Conservation (phyloP, 257 asterid genomes). For the Solanum pennellii region DNA sequence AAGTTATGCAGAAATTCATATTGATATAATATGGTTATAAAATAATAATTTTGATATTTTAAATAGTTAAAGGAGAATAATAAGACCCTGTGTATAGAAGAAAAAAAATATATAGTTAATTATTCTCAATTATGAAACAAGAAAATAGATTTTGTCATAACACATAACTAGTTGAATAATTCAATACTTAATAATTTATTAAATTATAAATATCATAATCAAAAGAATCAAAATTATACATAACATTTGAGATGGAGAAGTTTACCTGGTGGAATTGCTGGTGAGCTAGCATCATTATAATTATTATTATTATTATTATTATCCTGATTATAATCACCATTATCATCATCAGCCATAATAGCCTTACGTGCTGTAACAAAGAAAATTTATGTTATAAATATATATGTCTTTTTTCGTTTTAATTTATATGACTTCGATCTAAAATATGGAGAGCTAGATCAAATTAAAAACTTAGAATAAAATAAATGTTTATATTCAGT, state of each 20-base stretch:
- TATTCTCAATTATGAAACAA: background rate
- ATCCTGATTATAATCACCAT: background rate
- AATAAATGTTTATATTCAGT: no score
- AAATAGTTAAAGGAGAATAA: no score
- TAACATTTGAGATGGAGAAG: background rate
- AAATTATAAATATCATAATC: no score
- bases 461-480: no score
- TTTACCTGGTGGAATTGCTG: background rate
- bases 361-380: background rate
- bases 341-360: background rate
- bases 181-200: no score
- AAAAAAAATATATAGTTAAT: no score
- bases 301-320: no score
- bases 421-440: background rate
- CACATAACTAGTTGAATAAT: no score
- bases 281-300: background rate
- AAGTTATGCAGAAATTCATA: background rate
- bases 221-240: background rate
- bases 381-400: no score
- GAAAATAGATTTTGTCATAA: no score
- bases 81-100: background rate
- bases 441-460: no score
- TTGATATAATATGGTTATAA: background rate
- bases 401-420: fast-evolving
- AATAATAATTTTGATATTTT: no score